phyloP scores from a whole-genome alignment of 2,329 filamentous ascomycete species.

The Trichoderma atrobrunneum region DNA sequence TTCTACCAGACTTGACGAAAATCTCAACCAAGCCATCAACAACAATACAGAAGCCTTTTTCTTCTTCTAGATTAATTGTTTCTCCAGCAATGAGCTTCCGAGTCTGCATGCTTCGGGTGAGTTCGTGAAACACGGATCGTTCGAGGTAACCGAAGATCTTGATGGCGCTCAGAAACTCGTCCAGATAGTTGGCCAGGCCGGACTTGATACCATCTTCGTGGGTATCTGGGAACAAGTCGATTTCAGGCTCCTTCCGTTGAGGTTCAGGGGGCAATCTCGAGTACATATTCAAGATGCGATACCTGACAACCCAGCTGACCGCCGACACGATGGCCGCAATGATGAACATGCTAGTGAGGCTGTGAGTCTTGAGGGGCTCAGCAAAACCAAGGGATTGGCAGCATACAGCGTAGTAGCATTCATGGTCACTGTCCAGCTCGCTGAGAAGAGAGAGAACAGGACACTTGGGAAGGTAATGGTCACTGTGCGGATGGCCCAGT shows the following conservation, averaged over 20 bases:
- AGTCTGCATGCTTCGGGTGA: conserved; percentile 98
- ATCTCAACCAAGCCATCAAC: conserved; percentile 97
- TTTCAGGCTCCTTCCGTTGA: conserved; percentile 89
- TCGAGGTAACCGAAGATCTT: conserved; percentile 98
- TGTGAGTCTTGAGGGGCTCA: conserved; percentile 21
- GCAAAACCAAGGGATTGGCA: conserved; percentile 2
- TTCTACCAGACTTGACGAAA: conserved; percentile 85
- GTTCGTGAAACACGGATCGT: conserved; percentile 92
- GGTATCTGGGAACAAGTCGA: conserved; percentile 91
- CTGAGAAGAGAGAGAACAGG: conserved; percentile 85
- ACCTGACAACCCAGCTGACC: conserved; percentile 88
- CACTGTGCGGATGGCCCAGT: conserved; percentile 79
- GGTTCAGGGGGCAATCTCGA: conserved; percentile 89
- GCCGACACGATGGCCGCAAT: conserved; percentile 74
- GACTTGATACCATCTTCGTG: conserved; percentile 88
- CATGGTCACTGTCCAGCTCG: conserved; percentile 95
- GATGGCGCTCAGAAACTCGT: conserved; percentile 97
- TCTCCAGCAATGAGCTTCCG: conserved; percentile 93
- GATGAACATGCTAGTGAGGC: conserved; percentile 64
- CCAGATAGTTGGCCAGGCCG: conserved; percentile 90
- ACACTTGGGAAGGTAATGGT: conserved; percentile 88
- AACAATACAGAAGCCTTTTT: conserved; percentile 96
- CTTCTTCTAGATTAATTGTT: conserved; percentile 90
- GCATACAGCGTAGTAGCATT: conserved; percentile 91
- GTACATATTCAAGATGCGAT: conserved; percentile 97